Evolutionary conservation across 202 grass and related monocot species (phyloP).

Genomic region (Miscanthus sacchariflorus): DNA sequence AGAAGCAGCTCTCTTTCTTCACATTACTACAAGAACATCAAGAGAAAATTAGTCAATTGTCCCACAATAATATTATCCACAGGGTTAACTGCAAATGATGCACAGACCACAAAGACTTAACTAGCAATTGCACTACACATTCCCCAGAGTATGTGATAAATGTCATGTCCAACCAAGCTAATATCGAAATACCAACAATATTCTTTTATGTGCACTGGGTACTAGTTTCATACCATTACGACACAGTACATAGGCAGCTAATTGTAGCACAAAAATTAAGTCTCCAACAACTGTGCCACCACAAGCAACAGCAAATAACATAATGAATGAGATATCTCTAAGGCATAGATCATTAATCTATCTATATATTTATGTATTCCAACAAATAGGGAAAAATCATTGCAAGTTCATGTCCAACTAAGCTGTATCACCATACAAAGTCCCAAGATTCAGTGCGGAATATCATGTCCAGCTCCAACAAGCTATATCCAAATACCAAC

Average conservation of each 20-base stretch:
- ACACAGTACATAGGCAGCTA: background rate
- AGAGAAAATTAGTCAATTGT: conserved; percentile 18
- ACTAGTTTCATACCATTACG: background rate
- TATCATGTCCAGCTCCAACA: background rate
- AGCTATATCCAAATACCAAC: background rate
- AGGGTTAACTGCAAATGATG: background rate
- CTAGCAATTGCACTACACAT: background rate
- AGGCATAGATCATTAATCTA: background rate
- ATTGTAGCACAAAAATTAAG: background rate
- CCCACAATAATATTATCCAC: background rate
- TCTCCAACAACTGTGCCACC: background rate
- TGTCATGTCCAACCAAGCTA: conserved; percentile 6
- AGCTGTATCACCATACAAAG: background rate
- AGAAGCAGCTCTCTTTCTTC: conserved; percentile 97
- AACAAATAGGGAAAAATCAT: background rate
- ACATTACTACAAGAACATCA: conserved; percentile 69
- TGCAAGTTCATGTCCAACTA: background rate
- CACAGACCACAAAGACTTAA: conserved; percentile 14
- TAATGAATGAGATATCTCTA: background rate
- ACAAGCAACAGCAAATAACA: conserved; percentile 7
- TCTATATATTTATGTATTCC: background rate
- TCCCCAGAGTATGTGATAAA: background rate
- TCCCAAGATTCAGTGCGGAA: background rate
- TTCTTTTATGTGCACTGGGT: background rate
- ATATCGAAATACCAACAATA: background rate